Percentiles rank a stretch among this genome's conserved stretches.
phyloP scores from a whole-genome alignment of 139 green algal genomes.

The Chlorella sp. region DNA sequence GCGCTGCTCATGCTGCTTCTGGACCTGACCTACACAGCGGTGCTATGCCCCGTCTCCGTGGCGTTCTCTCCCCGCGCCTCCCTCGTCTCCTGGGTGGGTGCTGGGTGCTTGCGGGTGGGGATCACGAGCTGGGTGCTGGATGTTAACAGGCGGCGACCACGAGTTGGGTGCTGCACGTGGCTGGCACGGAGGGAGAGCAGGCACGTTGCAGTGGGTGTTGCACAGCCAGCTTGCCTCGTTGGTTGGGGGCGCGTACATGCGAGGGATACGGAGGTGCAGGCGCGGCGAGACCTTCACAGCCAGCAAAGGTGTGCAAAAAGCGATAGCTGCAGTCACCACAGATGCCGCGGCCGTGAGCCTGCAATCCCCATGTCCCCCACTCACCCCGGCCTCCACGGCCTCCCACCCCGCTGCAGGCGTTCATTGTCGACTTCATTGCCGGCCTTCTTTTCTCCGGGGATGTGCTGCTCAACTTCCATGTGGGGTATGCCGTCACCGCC shows the following conservation, averaged over 20 bases:
- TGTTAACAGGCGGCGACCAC: background rate
- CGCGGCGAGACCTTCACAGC: background rate
- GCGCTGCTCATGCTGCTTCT: slow-evolving; percentile 14
- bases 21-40: slow-evolving; percentile 13
- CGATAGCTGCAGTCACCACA: background rate
- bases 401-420: background rate
- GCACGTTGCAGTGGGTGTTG: background rate
- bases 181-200: background rate
- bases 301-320: background rate
- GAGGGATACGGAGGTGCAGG: no score
- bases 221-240: background rate
- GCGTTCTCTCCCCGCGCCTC: background rate
- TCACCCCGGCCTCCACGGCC: no score
- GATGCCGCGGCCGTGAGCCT: background rate
- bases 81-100: background rate
- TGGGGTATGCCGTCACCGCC: background rate
- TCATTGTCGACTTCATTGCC: slow-evolving; percentile 3
- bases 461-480: background rate
- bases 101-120: background rate
- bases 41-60: slow-evolving; percentile 3
- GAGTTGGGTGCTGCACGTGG: background rate
- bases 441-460: background rate
- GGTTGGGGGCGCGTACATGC: no score
- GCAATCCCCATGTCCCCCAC: background rate
- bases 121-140: background rate